A percentile compares a stretch with the other conserved stretches of the same genome.
Evolutionary conservation across 805 yeast species (phyloP).

Genomic region (Yarrowia bubula): DNA sequence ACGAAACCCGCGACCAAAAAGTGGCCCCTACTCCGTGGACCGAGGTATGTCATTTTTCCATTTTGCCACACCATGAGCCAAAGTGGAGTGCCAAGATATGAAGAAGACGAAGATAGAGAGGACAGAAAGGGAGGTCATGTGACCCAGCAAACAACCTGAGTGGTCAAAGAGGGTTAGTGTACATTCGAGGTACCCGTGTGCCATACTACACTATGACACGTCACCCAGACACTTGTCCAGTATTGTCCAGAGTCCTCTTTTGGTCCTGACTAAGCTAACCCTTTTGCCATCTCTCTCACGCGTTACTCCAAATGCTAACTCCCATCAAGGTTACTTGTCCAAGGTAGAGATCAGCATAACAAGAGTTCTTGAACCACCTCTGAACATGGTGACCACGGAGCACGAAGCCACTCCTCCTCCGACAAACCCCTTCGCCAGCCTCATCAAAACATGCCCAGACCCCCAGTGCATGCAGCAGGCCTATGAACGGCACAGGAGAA

Average conservation of each 20-base stretch:
- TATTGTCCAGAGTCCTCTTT: no score
- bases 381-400: slow-evolving; percentile 23
- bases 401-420: not conserved
- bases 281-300: not conserved
- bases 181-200: no score
- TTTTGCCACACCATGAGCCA: no score
- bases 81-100: not conserved
- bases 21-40: no score
- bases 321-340: slow-evolving; percentile 15
- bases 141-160: no score
- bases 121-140: not conserved
- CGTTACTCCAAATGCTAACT: not conserved
- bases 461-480: slow-evolving; percentile 18
- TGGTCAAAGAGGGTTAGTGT: no score
- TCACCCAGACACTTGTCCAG: no score
- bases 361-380: not conserved
- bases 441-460: slow-evolving; percentile 1
- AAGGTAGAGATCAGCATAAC: not conserved
- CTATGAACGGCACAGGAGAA: slow-evolving; percentile 15
- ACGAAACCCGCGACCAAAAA: no score
- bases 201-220: no score
- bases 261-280: slow-evolving; percentile 11
- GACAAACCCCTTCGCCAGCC: not conserved
- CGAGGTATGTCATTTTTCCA: no score
- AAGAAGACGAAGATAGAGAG: not conserved